Conservation (phyloP, 2,329 filamentous ascomycete genomes). For the Colletotrichum liaoningense region DNA sequence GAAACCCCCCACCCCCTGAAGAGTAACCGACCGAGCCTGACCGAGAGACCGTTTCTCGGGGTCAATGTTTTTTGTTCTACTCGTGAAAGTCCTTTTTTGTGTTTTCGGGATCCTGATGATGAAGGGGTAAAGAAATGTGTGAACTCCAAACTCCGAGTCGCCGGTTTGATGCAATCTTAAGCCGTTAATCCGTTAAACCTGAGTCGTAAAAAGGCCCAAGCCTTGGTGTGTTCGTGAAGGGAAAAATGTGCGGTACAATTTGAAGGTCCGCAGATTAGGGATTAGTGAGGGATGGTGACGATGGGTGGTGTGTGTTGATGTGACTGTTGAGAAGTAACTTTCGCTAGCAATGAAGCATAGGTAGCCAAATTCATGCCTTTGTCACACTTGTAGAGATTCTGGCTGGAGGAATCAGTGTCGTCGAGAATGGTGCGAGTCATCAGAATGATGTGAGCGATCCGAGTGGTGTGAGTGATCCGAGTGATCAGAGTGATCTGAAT, state of each 20-base stretch:
- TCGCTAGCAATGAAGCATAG: not conserved
- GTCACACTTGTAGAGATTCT: not conserved
- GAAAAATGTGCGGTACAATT: not conserved
- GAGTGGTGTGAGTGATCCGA: not conserved
- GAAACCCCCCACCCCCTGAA: not conserved
- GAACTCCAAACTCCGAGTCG: conserved; percentile 37
- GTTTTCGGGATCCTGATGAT: conserved; percentile 14
- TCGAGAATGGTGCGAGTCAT: conserved; percentile 16
- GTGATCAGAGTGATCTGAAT: conserved; percentile 23
- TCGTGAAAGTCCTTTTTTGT: conserved; percentile 16
- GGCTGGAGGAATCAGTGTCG: conserved; percentile 14
- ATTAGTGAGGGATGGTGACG: conserved; percentile 1
- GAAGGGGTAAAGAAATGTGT: conserved; percentile 23
- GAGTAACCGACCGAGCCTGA: conserved; percentile 22
- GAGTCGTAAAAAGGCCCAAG: conserved; percentile 28
- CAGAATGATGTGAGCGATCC: conserved; percentile 8
- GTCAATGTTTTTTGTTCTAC: conserved; percentile 24
- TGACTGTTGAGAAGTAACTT: not conserved
- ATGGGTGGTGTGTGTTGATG: not conserved
- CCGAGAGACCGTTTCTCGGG: conserved; percentile 23
- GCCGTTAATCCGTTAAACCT: conserved; percentile 34
- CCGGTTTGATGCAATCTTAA: conserved; percentile 37
- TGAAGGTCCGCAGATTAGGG: conserved; percentile 13
- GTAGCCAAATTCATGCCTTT: not conserved
- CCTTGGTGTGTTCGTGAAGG: conserved; percentile 28